A percentile compares a stretch with the other conserved stretches of the same genome.
Evolutionary conservation across 2,329 filamentous ascomycete genomes (phyloP).

Genomic region (Fusarium longipes): DNA sequence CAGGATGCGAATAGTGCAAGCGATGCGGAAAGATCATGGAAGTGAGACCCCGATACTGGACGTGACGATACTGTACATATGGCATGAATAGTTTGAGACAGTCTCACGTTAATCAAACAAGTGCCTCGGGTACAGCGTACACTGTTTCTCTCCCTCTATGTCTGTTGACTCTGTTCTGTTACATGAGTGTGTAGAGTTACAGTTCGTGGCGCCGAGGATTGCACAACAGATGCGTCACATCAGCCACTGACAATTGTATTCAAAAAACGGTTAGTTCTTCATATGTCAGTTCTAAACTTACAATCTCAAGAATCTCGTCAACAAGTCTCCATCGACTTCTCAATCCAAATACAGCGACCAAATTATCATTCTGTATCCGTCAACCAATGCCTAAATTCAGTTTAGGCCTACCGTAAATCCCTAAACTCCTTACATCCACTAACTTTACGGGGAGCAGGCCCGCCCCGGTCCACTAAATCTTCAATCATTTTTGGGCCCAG

Average conservation of each 20-base stretch:
- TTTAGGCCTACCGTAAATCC: constrained; percentile 18
- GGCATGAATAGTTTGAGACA: too few species aligned
- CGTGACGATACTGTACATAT: neutral
- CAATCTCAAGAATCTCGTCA: neutral
- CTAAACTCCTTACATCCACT: constrained; percentile 4
- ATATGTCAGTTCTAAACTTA: neutral
- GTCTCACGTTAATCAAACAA: neutral
- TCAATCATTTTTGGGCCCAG: neutral
- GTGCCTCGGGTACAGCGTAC: too few species aligned
- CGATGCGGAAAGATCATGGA: constrained; percentile 4
- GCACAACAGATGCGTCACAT: neutral
- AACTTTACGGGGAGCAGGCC: constrained; percentile 4
- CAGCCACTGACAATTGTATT: neutral
- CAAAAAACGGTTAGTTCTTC: neutral
- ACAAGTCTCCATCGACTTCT: neutral
- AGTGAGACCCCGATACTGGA: neutral
- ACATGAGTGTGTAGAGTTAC: neutral
- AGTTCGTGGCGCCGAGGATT: neutral
- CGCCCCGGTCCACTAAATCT: constrained; percentile 3
- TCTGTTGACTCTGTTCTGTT: too few species aligned
- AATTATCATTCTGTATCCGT: neutral
- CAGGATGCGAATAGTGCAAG: constrained; percentile 9
- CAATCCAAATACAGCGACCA: neutral
- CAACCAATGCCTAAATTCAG: constrained; percentile 20
- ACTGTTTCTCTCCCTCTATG: neutral